Percentiles rank a stretch among this genome's conserved stretches.
Conservation (phyloP, 352 stramenopile genomes). For the Phytophthora pistaciae region DNA sequence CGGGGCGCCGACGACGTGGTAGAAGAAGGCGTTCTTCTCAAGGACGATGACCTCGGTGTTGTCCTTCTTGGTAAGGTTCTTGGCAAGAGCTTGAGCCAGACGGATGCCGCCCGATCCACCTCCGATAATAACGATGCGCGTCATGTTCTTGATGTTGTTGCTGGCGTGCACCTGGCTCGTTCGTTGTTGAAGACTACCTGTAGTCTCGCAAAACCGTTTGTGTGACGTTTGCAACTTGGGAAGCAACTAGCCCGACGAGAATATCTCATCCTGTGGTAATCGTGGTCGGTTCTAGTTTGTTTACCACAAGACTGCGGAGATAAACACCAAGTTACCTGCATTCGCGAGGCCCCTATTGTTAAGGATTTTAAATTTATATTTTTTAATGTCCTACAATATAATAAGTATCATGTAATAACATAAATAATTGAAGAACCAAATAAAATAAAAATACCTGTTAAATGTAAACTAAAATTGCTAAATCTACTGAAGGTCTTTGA, state of each 20-base stretch:
- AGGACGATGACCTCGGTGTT: slow-evolving; percentile 35
- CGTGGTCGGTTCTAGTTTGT: background rate
- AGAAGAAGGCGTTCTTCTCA: background rate
- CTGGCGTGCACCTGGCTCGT: background rate
- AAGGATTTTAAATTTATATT: too few species aligned
- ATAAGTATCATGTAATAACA: too few species aligned
- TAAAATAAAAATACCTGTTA: too few species aligned
- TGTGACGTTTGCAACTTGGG: background rate
- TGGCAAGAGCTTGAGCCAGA: slow-evolving; percentile 1
- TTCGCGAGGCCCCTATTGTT: too few species aligned
- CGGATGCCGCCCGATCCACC: slow-evolving; percentile 1
- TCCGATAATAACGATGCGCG: slow-evolving; percentile 5
- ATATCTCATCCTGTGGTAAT: too few species aligned
- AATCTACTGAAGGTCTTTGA: too few species aligned
- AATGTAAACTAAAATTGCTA: too few species aligned
- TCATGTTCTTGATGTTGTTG: background rate
- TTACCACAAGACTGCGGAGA: background rate
- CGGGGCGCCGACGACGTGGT: background rate
- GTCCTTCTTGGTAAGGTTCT: slow-evolving; percentile 33
- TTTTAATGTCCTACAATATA: too few species aligned
- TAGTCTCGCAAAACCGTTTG: background rate
- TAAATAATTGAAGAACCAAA: too few species aligned
- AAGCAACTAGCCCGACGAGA: background rate
- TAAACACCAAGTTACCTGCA: background rate
- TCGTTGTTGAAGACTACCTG: background rate